Evolutionary conservation across 257 asterid species (phyloP).

Genomic region (Echites panduratus): DNA sequence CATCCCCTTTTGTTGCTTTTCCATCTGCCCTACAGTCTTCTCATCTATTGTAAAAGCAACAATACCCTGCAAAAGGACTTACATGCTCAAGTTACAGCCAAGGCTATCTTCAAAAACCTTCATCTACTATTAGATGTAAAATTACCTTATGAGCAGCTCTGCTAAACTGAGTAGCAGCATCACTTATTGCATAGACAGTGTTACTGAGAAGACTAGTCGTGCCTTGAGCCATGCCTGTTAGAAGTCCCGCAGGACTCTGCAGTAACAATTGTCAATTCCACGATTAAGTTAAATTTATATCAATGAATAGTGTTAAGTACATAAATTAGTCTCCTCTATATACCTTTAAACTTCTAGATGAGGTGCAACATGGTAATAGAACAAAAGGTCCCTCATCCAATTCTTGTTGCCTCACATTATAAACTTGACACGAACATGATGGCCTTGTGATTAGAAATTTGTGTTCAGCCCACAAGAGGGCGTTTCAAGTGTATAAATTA

Average conservation of each 20-base stretch:
- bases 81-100: conserved; percentile 11
- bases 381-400: not conserved
- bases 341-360: not conserved
- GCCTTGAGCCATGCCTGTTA: conserved; percentile 95
- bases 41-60: conserved; percentile 91
- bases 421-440: not conserved
- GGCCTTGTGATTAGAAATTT: not conserved
- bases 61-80: conserved; percentile 67
- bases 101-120: conserved; percentile 15
- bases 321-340: not conserved
- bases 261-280: conserved; percentile 24
- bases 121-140: conserved; percentile 16
- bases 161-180: conserved; percentile 97
- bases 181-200: conserved; percentile 91
- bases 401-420: not conserved
- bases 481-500: not conserved
- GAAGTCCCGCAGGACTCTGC: conserved; percentile 92
- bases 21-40: conserved; percentile 52
- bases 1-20: conserved; percentile 66
- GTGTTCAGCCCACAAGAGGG: not conserved
- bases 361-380: not conserved
- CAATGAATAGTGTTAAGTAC: not conserved
- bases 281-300: not conserved
- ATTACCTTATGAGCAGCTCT: conserved; percentile 92
- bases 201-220: conserved; percentile 92